Evolutionary conservation across 106 monocot genomes (phyloP).

Genomic region (Narthecium ossifragum): DNA sequence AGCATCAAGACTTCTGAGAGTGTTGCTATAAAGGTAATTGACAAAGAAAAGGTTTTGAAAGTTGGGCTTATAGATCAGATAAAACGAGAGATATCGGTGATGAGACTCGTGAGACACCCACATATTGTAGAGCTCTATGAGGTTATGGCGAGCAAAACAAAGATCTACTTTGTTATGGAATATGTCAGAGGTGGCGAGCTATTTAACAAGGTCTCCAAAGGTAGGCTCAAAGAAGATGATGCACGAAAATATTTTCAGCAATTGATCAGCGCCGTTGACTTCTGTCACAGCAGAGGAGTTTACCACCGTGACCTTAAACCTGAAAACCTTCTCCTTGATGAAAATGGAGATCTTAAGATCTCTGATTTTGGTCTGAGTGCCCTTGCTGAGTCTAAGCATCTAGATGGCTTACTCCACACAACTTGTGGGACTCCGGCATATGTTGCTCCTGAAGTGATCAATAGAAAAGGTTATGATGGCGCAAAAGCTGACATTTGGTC

Average conservation of each 20-base stretch:
- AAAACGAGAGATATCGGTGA: constrained; percentile 39
- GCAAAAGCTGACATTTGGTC: constrained; percentile 54
- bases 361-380: constrained; percentile 49
- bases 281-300: constrained; percentile 42
- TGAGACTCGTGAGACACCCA: constrained; percentile 40
- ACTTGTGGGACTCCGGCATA: constrained; percentile 49
- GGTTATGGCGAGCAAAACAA: constrained; percentile 44
- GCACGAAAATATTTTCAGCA: constrained; percentile 46
- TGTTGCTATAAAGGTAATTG: constrained; percentile 48
- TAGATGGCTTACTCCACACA: constrained; percentile 44
- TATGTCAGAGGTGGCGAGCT: constrained; percentile 39
- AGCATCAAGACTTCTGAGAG: constrained; percentile 24
- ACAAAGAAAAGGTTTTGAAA: constrained; percentile 45
- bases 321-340: constrained; percentile 43
- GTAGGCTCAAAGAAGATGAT: constrained; percentile 29
- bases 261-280: constrained; percentile 39
- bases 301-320: constrained; percentile 47
- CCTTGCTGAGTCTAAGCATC: constrained; percentile 25
- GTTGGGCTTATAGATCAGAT: constrained; percentile 44
- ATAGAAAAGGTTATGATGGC: constrained; percentile 42
- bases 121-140: constrained; percentile 39
- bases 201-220: constrained; percentile 38
- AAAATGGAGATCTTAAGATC: constrained; percentile 29
- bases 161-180: constrained; percentile 46
- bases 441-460: constrained; percentile 49